phyloP scores from a whole-genome alignment of 2,329 filamentous ascomycete genomes.

The Zopfia rhizophila region DNA sequence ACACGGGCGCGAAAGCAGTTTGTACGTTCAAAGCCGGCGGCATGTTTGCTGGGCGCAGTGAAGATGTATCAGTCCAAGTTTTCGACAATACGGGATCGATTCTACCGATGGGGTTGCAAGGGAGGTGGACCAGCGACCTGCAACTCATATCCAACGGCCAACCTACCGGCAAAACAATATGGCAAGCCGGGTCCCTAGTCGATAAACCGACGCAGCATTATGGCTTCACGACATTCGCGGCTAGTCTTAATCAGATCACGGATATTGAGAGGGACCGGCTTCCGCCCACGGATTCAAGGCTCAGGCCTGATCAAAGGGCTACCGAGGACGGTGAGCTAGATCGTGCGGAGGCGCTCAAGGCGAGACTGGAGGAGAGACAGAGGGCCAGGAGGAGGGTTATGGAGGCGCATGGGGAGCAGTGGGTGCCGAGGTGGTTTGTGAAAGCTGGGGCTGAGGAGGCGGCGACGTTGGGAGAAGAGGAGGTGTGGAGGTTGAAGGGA shows the following conservation, averaged over 20 bases:
- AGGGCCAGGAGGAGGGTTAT: conserved; percentile 76
- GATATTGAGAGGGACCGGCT: conserved; percentile 77
- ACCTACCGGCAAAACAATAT: conserved; percentile 74
- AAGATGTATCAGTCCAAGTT: conserved; percentile 84
- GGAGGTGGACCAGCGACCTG: conserved; percentile 86
- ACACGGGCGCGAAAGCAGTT: conserved; percentile 82
- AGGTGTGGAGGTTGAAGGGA: conserved; percentile 71
- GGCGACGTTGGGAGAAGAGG: conserved; percentile 51
- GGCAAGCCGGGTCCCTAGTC: conserved; percentile 81
- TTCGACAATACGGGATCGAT: conserved; percentile 73
- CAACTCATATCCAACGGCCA: conserved; percentile 71
- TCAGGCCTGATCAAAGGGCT: conserved; percentile 88
- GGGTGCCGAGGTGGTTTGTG: conserved; percentile 86
- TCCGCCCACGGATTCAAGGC: conserved; percentile 82
- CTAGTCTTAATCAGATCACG: conserved; percentile 87
- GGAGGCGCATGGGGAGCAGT: conserved; percentile 77
- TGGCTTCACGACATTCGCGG: conserved; percentile 88
- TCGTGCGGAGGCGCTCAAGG: conserved; percentile 84
- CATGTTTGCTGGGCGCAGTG: conserved; percentile 94
- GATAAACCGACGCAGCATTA: conserved; percentile 83
- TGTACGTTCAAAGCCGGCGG: conserved; percentile 93
- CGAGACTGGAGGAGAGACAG: conserved; percentile 85
- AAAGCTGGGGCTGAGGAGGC: conserved; percentile 61
- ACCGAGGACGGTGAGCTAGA: conserved; percentile 86
- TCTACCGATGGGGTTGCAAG: conserved; percentile 74